These are phyloP conservation scores for Aeschynomene evenia DNA, from an alignment of 306 rosid species.

Conservation along the genomic window DNA sequence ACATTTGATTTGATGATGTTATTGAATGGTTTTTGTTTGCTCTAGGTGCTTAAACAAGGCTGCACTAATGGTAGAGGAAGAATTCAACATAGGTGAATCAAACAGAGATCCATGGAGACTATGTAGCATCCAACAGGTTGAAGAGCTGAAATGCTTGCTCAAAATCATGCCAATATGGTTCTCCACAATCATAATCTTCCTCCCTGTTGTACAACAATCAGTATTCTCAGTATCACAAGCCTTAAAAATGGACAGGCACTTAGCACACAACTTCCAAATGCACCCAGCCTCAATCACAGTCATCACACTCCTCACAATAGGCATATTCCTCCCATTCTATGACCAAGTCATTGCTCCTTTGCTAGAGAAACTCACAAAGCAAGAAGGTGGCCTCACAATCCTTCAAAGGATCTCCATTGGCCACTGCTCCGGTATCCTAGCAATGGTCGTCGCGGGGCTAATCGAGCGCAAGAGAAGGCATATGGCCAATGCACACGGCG, in stretches of 20 bases:
- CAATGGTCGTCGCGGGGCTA: conserved; percentile 11
- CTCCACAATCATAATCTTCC: conserved; percentile 27
- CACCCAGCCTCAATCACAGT: conserved; percentile 25
- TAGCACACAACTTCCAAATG: conserved; percentile 7
- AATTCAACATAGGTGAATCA: conserved; percentile 34
- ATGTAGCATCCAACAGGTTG: conserved; percentile 51
- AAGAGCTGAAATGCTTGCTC: conserved; percentile 40
- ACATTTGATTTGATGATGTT: background rate
- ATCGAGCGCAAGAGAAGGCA: conserved; percentile 17
- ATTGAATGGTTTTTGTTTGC: background rate
- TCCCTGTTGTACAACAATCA: conserved; percentile 32
- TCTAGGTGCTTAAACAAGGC: conserved; percentile 51
- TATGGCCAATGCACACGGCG: background rate
- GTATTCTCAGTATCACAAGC: conserved; percentile 48
- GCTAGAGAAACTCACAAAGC: conserved; percentile 26
- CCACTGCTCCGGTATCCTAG: background rate
- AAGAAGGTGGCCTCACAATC: conserved; percentile 28
- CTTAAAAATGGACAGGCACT: conserved; percentile 29
- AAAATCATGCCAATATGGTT: conserved; percentile 42
- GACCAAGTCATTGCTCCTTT: conserved; percentile 6
- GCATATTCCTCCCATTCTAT: conserved; percentile 8
- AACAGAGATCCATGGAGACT: conserved; percentile 39
- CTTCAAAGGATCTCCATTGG: conserved; percentile 33
- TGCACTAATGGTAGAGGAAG: conserved; percentile 34
- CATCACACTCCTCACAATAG: conserved; percentile 17